Conservation (phyloP, 371 early-diverging fungal species). For the Dentiscutata heterogama region DNA sequence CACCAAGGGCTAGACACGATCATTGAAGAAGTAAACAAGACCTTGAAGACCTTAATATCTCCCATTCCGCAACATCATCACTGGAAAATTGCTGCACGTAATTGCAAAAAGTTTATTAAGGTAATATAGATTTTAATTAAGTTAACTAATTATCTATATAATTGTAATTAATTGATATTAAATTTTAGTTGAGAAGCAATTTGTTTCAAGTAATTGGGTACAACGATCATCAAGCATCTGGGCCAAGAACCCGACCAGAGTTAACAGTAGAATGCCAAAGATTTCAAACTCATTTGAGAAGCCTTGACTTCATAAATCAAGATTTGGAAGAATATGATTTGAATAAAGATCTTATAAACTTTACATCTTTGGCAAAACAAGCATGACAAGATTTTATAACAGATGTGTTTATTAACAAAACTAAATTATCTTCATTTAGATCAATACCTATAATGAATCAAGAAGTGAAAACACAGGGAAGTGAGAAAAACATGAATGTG, state of each 20-base stretch:
- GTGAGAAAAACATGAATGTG: not conserved
- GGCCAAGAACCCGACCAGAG: conserved; percentile 21
- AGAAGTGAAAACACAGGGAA: not conserved
- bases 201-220: conserved; percentile 26
- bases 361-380: conserved; percentile 4
- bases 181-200: conserved; percentile 4
- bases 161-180: too few relatives aligned
- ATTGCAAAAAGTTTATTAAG: not conserved
- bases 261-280: conserved; percentile 12
- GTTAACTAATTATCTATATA: not conserved
- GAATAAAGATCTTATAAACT: not conserved
- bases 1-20: not conserved
- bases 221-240: conserved; percentile 16
- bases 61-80: not conserved
- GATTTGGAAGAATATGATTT: conserved; percentile 17
- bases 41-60: not conserved
- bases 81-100: not conserved
- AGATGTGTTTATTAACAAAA: too few relatives aligned
- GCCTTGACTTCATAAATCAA: not conserved
- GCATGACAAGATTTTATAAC: not conserved
- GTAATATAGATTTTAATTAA: not conserved
- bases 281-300: conserved; percentile 27
- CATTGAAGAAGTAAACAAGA: not conserved
- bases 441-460: too few relatives aligned
- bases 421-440: too few relatives aligned